Conservation (phyloP, 257 asterid genomes). For the Solanum raphanifolium region DNA sequence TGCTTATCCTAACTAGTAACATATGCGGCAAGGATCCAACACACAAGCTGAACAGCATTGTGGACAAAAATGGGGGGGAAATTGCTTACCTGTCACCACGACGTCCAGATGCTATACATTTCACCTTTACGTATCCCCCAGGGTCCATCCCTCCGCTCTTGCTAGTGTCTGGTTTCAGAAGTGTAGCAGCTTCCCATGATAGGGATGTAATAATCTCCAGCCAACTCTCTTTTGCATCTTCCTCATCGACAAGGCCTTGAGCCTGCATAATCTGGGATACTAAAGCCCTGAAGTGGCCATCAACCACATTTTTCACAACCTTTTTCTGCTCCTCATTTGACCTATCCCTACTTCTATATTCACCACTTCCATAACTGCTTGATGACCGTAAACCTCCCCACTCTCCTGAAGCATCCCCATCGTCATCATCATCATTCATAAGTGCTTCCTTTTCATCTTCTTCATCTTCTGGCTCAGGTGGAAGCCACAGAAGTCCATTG, state of each 20-base stretch:
- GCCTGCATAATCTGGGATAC: slow-evolving; percentile 90
- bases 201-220: slow-evolving; percentile 74
- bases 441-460: slow-evolving; percentile 78
- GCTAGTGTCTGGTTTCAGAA: slow-evolving; percentile 84
- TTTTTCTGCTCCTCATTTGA: slow-evolving; percentile 77
- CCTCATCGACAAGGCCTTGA: slow-evolving; percentile 68
- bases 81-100: slow-evolving; percentile 71
- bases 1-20: background rate
- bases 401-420: slow-evolving; percentile 73
- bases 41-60: background rate
- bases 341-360: slow-evolving; percentile 61
- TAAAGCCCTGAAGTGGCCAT: slow-evolving; percentile 89
- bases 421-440: slow-evolving; percentile 61
- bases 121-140: slow-evolving; percentile 84
- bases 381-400: slow-evolving; percentile 62
- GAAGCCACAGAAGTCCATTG: slow-evolving; percentile 91
- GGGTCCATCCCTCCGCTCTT: slow-evolving; percentile 97
- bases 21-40: background rate
- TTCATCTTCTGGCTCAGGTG: slow-evolving; percentile 98
- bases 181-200: slow-evolving; percentile 96
- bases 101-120: slow-evolving; percentile 81
- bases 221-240: slow-evolving; percentile 77
- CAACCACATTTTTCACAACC: slow-evolving; percentile 77
- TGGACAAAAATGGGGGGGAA: background rate
- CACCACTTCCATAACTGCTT: slow-evolving; percentile 78